These are phyloP conservation scores for Erucastrum elatum DNA, from an alignment of 345 rosid genomes.

Conservation along the genomic window DNA sequence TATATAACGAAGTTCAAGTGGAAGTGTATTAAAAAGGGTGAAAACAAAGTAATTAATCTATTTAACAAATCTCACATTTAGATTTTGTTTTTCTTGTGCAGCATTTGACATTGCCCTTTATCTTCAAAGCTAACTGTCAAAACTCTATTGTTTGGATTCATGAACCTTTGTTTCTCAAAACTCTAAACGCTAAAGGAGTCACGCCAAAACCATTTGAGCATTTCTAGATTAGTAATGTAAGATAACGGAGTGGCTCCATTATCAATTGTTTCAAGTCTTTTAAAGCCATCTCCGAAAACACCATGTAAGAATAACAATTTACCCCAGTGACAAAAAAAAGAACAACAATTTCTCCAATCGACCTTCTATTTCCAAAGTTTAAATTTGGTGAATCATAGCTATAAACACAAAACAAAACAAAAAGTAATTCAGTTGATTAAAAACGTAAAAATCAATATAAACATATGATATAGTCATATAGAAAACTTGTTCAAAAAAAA, in stretches of 20 bases:
- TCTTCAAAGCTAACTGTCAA: too few relatives aligned
- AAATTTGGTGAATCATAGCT: not conserved
- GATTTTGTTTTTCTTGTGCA: too few relatives aligned
- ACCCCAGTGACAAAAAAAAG: too few relatives aligned
- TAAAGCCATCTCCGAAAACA: not conserved
- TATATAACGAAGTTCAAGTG: too few relatives aligned
- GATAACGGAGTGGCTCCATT: not conserved
- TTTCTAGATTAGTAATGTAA: not conserved
- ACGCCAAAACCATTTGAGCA: not conserved
- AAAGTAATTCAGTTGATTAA: not conserved
- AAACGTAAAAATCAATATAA: not conserved
- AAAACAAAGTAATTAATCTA: too few relatives aligned
- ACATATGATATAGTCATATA: not conserved
- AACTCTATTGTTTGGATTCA: too few relatives aligned
- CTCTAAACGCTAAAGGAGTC: constrained; percentile 27
- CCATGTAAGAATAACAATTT: not conserved
- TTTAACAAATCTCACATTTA: not conserved
- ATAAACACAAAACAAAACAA: not conserved
- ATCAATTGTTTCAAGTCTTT: not conserved
- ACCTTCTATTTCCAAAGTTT: not conserved
- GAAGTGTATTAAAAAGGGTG: too few relatives aligned
- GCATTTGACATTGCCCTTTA: too few relatives aligned
- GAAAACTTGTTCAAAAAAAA: not conserved
- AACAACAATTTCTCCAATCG: not conserved
- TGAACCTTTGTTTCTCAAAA: too few relatives aligned